Base-by-base conservation (phyloP, 2,329 filamentous ascomycete species). In the Nannizziopsis barbatae region DNA sequence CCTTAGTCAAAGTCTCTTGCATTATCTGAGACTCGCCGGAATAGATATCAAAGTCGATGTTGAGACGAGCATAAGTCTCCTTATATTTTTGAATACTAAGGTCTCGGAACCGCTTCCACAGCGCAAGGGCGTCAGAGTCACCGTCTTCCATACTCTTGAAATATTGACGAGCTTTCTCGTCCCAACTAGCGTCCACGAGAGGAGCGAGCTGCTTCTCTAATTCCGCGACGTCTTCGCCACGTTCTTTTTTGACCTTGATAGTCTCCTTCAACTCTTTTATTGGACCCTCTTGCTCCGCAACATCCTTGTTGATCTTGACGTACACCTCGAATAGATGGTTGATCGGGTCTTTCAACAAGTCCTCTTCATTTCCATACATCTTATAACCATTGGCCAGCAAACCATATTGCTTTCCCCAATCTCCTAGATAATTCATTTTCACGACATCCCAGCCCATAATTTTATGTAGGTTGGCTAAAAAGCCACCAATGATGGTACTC, bases 391-490 rank as follows among this genome's bases (percentile, higher is more conserved):
- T 74, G 8, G 76, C 78, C 44, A 81, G 65, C 31, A 83, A 69
- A 57, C 79, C 79, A 52, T 81, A 81, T 62, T 82, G 79, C 69
- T 81, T 81, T 45, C 79, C 79, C 79, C 79, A 83, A 59, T 83
- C 79, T 52, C 79, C 79, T 3, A 82, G 71, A 62, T 82, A 82
- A 66, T 83, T 82, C 74, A 82, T 76, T 51, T 75, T 73, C 43
- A 75, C 65, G 2, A 81, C 77, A 11, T 81, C 73, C 76, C 77
- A 81, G 46, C 79, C 79, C 54, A 76, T 73, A 36, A 73, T 68
- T 49, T 75, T 72, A 62, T 79, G 78, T 9, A 82, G 64, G 58
- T 82, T 81, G 11, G 76, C 70, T 22, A 82, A 65, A 64, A 81
- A 83, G 49, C 78, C 79, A 54, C 79, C 79, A 49, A 83, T 81